phyloP scores from a whole-genome alignment of 2,329 filamentous ascomycete species.

The Hymenoscyphus occultus region DNA sequence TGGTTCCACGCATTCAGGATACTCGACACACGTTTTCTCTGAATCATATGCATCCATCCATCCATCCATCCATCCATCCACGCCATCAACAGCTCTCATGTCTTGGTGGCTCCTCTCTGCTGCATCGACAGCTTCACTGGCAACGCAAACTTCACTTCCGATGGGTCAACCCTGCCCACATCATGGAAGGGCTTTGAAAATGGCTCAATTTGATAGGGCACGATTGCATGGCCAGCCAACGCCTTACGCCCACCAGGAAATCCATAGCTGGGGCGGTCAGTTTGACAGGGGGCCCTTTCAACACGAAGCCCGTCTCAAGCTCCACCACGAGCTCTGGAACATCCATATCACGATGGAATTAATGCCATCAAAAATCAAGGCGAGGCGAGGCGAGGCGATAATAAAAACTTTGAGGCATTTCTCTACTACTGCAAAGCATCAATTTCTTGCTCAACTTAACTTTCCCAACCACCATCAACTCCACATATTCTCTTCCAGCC shows the following conservation, averaged over 20 bases:
- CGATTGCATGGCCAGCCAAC: not conserved
- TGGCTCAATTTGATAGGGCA: slow-evolving; percentile 10
- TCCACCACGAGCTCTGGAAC: slow-evolving; percentile 10
- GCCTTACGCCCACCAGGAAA: not conserved
- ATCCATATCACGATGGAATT: slow-evolving; percentile 5
- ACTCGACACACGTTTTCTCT: too few species aligned
- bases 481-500: not conserved
- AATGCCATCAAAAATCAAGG: not conserved
- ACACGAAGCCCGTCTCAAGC: not conserved
- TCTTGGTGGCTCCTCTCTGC: not conserved
- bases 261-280: too few species aligned
- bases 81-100: not conserved
- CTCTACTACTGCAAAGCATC: not conserved
- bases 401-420: slow-evolving; percentile 4
- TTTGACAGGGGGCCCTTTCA: not conserved
- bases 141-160: not conserved
- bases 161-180: not conserved
- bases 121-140: not conserved
- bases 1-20: too few species aligned
- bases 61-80: not conserved
- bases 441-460: not conserved
- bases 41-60: not conserved
- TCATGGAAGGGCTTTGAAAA: slow-evolving; percentile 5
- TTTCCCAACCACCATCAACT: not conserved
- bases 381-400: not conserved